Conservation (phyloP, 1,284 basidiomycete genomes). For the Anthracocystis setariae region DNA sequence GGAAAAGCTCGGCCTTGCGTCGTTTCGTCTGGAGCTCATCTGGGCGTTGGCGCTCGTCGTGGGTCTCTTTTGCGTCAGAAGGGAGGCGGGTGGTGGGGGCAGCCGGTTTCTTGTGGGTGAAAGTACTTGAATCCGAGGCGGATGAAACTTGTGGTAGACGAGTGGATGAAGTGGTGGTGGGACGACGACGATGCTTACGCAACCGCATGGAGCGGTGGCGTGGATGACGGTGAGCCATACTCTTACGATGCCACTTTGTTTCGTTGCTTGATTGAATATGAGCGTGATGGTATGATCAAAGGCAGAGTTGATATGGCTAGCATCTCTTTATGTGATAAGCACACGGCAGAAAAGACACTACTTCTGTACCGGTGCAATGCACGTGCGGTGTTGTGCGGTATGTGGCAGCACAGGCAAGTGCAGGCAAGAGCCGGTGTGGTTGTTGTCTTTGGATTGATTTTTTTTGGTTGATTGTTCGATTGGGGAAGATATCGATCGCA, state of each 20-base stretch:
- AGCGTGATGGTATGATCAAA: too few species aligned
- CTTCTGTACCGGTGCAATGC: too few species aligned
- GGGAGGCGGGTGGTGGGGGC: background rate
- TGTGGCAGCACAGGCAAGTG: too few species aligned
- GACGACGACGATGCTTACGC: constrained; percentile 26
- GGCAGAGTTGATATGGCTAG: too few species aligned
- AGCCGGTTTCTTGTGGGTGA: constrained; percentile 13
- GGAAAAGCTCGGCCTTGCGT: constrained; percentile 22
- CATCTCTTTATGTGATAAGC: too few species aligned
- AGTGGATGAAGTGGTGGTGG: background rate
- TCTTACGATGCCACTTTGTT: background rate
- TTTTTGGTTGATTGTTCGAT: too few species aligned
- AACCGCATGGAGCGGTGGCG: constrained; percentile 33
- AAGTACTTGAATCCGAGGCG: constrained; percentile 18
- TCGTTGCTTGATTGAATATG: too few species aligned
- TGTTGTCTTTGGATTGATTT: too few species aligned
- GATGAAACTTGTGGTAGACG: constrained; percentile 17
- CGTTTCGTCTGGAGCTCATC: constrained; percentile 23
- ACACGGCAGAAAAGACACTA: too few species aligned
- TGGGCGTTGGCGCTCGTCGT: constrained; percentile 16
- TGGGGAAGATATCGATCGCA: too few species aligned
- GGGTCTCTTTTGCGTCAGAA: constrained; percentile 1
- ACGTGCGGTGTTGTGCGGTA: too few species aligned
- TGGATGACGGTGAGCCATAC: constrained; percentile 25
- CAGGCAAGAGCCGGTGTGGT: too few species aligned